phyloP scores from a whole-genome alignment of 2,329 filamentous ascomycete genomes.

The Hymenoscyphus fructigenus region DNA sequence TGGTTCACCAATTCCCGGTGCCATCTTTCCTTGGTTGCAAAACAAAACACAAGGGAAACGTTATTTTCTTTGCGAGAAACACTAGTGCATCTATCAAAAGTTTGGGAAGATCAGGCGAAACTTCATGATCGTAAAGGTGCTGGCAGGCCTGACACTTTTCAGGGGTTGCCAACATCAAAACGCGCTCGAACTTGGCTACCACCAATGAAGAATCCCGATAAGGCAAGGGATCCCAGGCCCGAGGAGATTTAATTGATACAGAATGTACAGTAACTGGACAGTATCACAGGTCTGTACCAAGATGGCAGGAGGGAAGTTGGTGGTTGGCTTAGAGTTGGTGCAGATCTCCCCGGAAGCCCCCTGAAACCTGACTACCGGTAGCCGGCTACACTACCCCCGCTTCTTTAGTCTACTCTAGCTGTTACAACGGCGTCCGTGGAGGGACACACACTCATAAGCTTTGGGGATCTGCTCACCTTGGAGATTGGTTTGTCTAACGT shows the following conservation, averaged over 20 bases:
- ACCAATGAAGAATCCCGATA: background rate
- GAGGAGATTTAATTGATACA: background rate
- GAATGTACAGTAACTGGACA: background rate
- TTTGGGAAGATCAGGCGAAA: slow-evolving; percentile 2
- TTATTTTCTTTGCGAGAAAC: background rate
- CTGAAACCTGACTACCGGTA: slow-evolving; percentile 1
- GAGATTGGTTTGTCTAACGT: background rate
- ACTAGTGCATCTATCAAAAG: slow-evolving; percentile 2
- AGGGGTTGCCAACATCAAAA: slow-evolving; percentile 1
- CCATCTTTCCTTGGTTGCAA: background rate
- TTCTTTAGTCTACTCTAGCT: background rate
- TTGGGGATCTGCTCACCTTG: background rate
- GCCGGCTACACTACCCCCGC: background rate
- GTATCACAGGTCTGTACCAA: background rate
- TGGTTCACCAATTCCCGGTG: background rate
- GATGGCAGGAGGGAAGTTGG: background rate
- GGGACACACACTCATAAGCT: background rate
- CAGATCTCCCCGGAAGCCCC: background rate
- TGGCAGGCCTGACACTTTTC: background rate
- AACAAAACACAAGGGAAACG: background rate
- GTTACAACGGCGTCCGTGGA: background rate
- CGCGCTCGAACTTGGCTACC: background rate
- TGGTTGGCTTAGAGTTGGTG: background rate
- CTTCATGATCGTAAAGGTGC: background rate
- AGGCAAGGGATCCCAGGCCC: background rate